Evolutionary conservation across 2,329 filamentous ascomycete species (phyloP).

Genomic region (Pseudogymnoascus sp.): DNA sequence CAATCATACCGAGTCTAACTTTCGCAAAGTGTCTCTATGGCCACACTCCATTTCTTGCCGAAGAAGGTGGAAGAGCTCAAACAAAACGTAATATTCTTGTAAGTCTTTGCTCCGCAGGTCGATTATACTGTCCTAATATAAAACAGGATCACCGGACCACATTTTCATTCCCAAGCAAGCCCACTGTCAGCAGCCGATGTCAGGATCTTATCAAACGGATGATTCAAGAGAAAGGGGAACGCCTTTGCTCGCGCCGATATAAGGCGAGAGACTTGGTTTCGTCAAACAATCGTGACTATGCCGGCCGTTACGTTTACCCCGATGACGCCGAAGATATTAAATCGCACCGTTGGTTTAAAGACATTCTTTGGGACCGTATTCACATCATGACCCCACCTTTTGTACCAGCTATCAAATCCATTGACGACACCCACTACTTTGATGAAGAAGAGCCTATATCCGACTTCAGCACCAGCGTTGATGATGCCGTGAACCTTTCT

Average conservation of each 20-base stretch:
- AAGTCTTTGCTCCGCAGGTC: constrained; percentile 27
- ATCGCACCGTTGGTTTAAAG: constrained; percentile 74
- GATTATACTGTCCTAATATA: constrained; percentile 13
- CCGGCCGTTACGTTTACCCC: constrained; percentile 63
- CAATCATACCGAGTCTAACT: not conserved
- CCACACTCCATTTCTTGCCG: constrained; percentile 78
- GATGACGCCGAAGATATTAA: constrained; percentile 89
- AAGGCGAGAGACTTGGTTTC: constrained; percentile 50
- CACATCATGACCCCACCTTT: constrained; percentile 69
- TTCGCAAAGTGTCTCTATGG: constrained; percentile 69
- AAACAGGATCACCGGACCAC: constrained; percentile 59
- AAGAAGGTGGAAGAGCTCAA: constrained; percentile 61
- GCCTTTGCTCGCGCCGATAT: constrained; percentile 72
- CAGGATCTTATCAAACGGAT: constrained; percentile 68
- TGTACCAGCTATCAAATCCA: constrained; percentile 59
- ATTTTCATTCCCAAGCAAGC: constrained; percentile 62
- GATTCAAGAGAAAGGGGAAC: constrained; percentile 64
- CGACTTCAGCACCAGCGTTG: constrained; percentile 45
- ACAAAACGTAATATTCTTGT: constrained; percentile 83
- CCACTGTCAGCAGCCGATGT: constrained; percentile 59
- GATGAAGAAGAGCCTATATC: constrained; percentile 70
- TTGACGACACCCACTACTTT: constrained; percentile 81
- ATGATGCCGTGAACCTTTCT: not conserved
- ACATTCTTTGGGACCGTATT: constrained; percentile 68
- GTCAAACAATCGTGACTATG: constrained; percentile 29